A percentile compares a stretch with the other conserved stretches of the same genome.
These are phyloP conservation scores for Arthroderma sp. DNA, from an alignment of 2,329 filamentous ascomycete genomes.

Conservation along the genomic window DNA sequence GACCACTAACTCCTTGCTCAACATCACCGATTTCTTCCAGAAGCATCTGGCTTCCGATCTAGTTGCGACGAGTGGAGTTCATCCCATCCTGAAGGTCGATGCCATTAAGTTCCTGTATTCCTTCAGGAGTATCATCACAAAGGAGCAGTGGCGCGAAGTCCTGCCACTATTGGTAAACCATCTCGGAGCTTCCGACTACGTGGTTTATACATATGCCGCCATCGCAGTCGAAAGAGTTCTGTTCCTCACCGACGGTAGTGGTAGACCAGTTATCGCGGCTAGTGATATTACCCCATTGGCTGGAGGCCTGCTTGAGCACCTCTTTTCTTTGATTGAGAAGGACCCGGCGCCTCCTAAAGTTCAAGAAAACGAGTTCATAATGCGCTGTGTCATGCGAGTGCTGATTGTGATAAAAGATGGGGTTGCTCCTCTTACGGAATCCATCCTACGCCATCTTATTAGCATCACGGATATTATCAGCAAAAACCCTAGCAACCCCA, in stretches of 20 bases:
- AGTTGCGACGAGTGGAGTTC: constrained; percentile 51
- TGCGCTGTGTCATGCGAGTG: constrained; percentile 97
- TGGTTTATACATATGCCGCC: constrained; percentile 93
- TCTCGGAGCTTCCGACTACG: constrained; percentile 78
- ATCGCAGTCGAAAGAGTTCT: constrained; percentile 92
- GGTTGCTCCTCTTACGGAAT: constrained; percentile 59
- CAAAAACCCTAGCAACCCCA: constrained; percentile 88
- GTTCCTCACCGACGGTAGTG: constrained; percentile 63
- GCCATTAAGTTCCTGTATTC: constrained; percentile 97
- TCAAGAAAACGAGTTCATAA: constrained; percentile 96
- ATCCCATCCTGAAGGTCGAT: constrained; percentile 88
- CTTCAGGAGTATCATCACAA: constrained; percentile 87
- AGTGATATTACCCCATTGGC: constrained; percentile 67
- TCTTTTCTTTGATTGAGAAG: constrained; percentile 83
- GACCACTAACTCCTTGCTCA: constrained; percentile 72
- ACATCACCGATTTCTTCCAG: constrained; percentile 91
- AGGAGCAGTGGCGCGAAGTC: constrained; percentile 80
- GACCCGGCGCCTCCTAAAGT: constrained; percentile 78
- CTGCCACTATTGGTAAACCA: constrained; percentile 86
- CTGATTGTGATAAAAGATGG: constrained; percentile 85
- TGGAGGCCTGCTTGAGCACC: constrained; percentile 73
- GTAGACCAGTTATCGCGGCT: constrained; percentile 66
- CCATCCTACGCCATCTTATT: constrained; percentile 70
- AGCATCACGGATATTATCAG: constrained; percentile 85
- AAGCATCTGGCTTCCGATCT: constrained; percentile 84